Conservation (phyloP, 139 green algal species). For the Chlamydomonas incerta region DNA sequence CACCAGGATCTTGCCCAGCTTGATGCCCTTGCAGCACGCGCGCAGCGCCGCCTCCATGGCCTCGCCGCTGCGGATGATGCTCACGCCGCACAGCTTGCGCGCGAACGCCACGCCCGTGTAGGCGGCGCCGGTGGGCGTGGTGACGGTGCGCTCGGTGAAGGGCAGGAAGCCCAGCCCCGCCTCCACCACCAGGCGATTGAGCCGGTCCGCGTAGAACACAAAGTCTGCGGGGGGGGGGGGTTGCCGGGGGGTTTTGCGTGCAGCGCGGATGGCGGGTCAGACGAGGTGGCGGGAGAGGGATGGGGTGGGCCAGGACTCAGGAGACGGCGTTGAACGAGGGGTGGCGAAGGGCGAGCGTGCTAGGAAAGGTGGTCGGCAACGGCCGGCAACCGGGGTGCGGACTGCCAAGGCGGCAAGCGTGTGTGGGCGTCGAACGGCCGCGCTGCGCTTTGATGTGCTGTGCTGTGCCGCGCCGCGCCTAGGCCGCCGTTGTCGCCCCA, state of each 20-base stretch:
- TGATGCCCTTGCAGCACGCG: constrained; percentile 96
- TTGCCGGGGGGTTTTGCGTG: background rate
- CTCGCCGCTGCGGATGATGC: constrained; percentile 92
- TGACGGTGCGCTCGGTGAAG: constrained; percentile 86
- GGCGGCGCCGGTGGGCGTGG: constrained; percentile 76
- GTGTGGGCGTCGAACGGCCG: too few relatives aligned
- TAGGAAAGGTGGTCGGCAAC: too few relatives aligned
- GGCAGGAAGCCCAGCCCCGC: constrained; percentile 90
- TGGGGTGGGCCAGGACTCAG: too few relatives aligned
- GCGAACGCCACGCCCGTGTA: constrained; percentile 94
- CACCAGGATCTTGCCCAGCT: constrained; percentile 98
- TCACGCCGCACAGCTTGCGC: constrained; percentile 92
- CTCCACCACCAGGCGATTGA: constrained; percentile 85
- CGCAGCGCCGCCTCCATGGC: constrained; percentile 96
- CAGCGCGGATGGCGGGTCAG: too few relatives aligned
- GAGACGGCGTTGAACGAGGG: too few relatives aligned
- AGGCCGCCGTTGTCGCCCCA: too few relatives aligned
- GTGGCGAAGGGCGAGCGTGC: too few relatives aligned
- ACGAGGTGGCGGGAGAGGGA: background rate
- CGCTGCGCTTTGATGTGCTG: too few relatives aligned
- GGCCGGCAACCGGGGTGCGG: too few relatives aligned
- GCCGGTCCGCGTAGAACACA: constrained; percentile 96
- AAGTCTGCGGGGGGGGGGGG: constrained; percentile 75
- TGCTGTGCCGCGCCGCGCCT: too few relatives aligned
- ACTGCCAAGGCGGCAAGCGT: too few relatives aligned